phyloP scores from a whole-genome alignment of 352 stramenopile genomes.

The Saprolegnia diclina region DNA sequence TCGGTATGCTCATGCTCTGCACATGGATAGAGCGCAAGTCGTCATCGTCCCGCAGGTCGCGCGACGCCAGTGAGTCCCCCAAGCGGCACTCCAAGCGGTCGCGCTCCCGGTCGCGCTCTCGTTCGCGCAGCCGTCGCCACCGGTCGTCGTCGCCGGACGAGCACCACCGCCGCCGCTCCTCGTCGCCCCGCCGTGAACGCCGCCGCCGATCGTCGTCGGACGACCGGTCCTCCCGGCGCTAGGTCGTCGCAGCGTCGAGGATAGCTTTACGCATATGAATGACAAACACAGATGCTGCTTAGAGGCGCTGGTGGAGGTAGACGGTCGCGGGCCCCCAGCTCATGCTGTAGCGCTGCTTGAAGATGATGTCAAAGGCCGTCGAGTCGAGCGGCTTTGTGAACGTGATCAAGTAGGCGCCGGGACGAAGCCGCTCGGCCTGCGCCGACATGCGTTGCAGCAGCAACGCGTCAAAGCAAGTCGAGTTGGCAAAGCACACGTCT shows the following conservation, averaged over 20 bases:
- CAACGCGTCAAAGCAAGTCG: conserved; percentile 44
- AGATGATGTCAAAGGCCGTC: conserved; percentile 37
- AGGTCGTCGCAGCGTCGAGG: conserved; percentile 1
- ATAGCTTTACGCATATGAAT: too few species aligned
- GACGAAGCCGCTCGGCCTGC: conserved; percentile 32
- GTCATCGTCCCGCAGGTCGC: background rate
- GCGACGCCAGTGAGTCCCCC: background rate
- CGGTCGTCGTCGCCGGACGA: background rate
- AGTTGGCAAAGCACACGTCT: conserved; percentile 39
- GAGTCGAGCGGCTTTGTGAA: conserved; percentile 36
- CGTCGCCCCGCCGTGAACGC: background rate
- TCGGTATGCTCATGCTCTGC: background rate
- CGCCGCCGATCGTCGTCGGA: background rate
- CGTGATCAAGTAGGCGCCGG: conserved; percentile 37
- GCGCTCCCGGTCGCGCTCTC: background rate
- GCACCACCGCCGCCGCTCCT: background rate
- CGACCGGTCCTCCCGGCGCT: background rate
- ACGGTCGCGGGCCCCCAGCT: conserved; percentile 40
- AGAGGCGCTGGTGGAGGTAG: conserved; percentile 32
- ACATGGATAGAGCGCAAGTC: background rate
- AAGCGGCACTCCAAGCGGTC: background rate
- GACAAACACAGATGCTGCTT: too few species aligned
- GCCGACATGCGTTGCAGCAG: conserved; percentile 35
- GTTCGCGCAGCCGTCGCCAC: background rate
- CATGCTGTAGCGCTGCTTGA: conserved; percentile 38